Conservation (phyloP, 2,329 filamentous ascomycete species). For the Myotisia sp. region DNA sequence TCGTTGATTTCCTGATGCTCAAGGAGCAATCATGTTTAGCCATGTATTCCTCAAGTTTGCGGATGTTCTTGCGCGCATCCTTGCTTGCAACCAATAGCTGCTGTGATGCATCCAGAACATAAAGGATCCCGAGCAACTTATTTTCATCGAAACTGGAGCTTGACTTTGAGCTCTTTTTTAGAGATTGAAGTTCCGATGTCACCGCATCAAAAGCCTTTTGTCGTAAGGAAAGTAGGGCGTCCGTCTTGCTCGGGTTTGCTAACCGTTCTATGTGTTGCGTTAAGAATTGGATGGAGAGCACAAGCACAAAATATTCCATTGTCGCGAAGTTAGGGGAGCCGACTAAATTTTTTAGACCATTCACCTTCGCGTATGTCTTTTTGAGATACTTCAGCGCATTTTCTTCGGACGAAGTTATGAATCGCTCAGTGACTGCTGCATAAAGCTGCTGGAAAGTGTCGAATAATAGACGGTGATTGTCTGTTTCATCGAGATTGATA, state of each 20-base stretch:
- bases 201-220: slow-evolving; percentile 22
- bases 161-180: slow-evolving; percentile 24
- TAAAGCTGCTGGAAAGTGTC: slow-evolving; percentile 23
- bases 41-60: slow-evolving; percentile 23
- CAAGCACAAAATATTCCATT: slow-evolving; percentile 24
- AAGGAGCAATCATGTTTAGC: slow-evolving; percentile 21
- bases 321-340: slow-evolving; percentile 21
- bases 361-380: slow-evolving; percentile 22
- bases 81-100: slow-evolving; percentile 22
- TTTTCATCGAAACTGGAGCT: slow-evolving; percentile 18
- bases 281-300: slow-evolving; percentile 23
- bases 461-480: slow-evolving; percentile 17
- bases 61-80: slow-evolving; percentile 23
- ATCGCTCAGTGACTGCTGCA: slow-evolving; percentile 22
- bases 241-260: slow-evolving; percentile 17
- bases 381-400: slow-evolving; percentile 23
- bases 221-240: slow-evolving; percentile 21
- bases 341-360: slow-evolving; percentile 19
- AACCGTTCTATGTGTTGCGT: slow-evolving; percentile 22
- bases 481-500: slow-evolving; percentile 20
- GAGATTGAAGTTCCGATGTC: slow-evolving; percentile 22
- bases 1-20: slow-evolving; percentile 18
- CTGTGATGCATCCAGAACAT: slow-evolving; percentile 28
- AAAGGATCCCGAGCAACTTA: slow-evolving; percentile 22
- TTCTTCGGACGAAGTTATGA: slow-evolving; percentile 22